Conservation (phyloP, 306 rosid species). For the Prosopis cineraria region DNA sequence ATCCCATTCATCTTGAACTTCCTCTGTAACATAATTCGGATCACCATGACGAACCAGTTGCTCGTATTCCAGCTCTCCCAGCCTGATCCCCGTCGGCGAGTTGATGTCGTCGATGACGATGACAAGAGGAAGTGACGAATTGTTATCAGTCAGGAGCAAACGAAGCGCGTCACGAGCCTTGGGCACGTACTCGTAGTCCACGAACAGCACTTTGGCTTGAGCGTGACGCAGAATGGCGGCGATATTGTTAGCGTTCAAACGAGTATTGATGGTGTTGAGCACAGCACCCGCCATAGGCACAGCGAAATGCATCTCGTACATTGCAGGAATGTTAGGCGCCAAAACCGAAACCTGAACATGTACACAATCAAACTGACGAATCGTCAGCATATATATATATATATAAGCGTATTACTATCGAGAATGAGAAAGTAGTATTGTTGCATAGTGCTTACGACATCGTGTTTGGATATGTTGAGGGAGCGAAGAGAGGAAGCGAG, state of each 20-base stretch:
- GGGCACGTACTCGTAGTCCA: slow-evolving; percentile 53
- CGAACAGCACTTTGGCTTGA: slow-evolving; percentile 63
- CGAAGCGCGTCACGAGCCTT: slow-evolving; percentile 53
- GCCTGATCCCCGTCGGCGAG: slow-evolving; percentile 47
- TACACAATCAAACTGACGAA: background rate
- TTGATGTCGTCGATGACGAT: slow-evolving; percentile 67
- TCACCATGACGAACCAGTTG: slow-evolving; percentile 44
- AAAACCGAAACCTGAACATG: slow-evolving; percentile 59
- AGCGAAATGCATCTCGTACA: slow-evolving; percentile 84
- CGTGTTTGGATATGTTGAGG: slow-evolving; percentile 46
- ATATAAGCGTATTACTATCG: too few species aligned
- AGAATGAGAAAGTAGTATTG: too few species aligned
- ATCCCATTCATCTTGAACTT: slow-evolving; percentile 55
- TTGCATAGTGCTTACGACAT: slow-evolving; percentile 60
- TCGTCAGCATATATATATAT: background rate
- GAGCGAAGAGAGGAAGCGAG: slow-evolving; percentile 66
- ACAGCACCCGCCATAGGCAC: slow-evolving; percentile 78
- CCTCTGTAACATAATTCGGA: slow-evolving; percentile 15
- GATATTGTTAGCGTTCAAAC: slow-evolving; percentile 58
- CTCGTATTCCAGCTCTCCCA: slow-evolving; percentile 66
- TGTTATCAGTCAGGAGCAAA: slow-evolving; percentile 1
- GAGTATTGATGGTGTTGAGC: slow-evolving; percentile 68
- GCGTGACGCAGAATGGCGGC: slow-evolving; percentile 69
- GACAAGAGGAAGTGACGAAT: slow-evolving; percentile 44
- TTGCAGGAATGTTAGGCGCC: slow-evolving; percentile 76